phyloP scores from a whole-genome alignment of 208 protist genomes.

The Trypanosoma theileri region DNA sequence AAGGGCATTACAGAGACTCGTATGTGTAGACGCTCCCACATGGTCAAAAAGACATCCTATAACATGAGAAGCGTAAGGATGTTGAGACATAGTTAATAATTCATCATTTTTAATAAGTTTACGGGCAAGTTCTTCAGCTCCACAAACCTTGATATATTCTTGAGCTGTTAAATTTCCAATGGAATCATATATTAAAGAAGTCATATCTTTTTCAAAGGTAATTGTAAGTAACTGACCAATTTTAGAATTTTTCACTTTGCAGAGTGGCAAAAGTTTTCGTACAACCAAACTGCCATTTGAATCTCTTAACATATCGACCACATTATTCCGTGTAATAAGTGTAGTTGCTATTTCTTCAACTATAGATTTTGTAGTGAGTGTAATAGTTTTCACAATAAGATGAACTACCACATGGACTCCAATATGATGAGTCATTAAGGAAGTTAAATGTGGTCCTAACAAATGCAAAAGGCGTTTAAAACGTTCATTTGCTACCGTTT shows the following conservation, averaged over 20 bases:
- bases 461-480: slow-evolving; percentile 42
- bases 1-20: slow-evolving; percentile 64
- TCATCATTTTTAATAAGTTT: slow-evolving; percentile 63
- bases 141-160: slow-evolving; percentile 62
- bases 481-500: slow-evolving; percentile 19
- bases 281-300: slow-evolving; percentile 71
- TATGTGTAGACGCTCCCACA: slow-evolving; percentile 68
- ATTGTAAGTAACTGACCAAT: slow-evolving; percentile 57
- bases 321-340: slow-evolving; percentile 47
- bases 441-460: slow-evolving; percentile 45
- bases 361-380: slow-evolving; percentile 33
- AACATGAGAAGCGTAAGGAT: slow-evolving; percentile 77
- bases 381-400: slow-evolving; percentile 51
- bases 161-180: slow-evolving; percentile 84
- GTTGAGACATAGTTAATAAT: slow-evolving; percentile 63
- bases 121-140: slow-evolving; percentile 52
- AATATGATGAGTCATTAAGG: slow-evolving; percentile 51
- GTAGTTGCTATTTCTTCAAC: slow-evolving; percentile 56
- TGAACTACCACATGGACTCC: slow-evolving; percentile 72
- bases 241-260: slow-evolving; percentile 50
- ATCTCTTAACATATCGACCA: slow-evolving; percentile 57
- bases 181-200: slow-evolving; percentile 57
- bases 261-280: slow-evolving; percentile 77
- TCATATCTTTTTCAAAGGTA: slow-evolving; percentile 57
- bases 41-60: slow-evolving; percentile 70